Conservation (phyloP, 257 asterid genomes). For the Leonotis leonurus region DNA sequence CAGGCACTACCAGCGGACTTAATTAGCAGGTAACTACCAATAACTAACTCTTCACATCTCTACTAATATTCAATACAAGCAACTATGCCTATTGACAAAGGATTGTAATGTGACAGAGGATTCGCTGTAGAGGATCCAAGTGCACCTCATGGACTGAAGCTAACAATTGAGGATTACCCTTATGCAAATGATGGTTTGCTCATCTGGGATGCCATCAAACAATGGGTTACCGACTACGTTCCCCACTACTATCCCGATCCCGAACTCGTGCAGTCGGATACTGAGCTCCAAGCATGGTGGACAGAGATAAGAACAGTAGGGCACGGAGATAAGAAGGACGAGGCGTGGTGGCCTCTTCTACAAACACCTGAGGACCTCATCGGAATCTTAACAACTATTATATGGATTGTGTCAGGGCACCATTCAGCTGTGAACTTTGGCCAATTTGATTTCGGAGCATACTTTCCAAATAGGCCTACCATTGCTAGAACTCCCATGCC, state of each 20-base stretch:
- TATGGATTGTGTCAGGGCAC: constrained; percentile 71
- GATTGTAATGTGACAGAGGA: constrained; percentile 39
- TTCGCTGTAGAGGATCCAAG: constrained; percentile 70
- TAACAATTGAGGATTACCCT: constrained; percentile 72
- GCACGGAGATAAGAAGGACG: constrained; percentile 66
- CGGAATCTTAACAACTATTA: constrained; percentile 48
- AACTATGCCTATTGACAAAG: no score
- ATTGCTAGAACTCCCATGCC: constrained; percentile 57
- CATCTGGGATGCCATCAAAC: constrained; percentile 61
- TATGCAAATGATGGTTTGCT: constrained; percentile 69
- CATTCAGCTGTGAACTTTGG: constrained; percentile 89
- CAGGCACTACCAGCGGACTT: constrained; percentile 66
- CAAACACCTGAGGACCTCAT: constrained; percentile 39
- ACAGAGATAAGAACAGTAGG: constrained; percentile 55
- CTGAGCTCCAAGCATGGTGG: constrained; percentile 83
- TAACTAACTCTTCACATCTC: no score
- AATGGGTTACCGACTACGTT: constrained; percentile 68
- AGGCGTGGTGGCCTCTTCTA: constrained; percentile 71
- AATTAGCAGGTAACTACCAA: constrained; percentile 38
- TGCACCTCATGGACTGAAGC: constrained; percentile 61
- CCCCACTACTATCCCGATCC: constrained; percentile 38
- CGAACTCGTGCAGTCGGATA: constrained; percentile 29
- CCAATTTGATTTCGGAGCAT: constrained; percentile 55
- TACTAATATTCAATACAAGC: no score
- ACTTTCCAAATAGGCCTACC: constrained; percentile 70